phyloP scores from a whole-genome alignment of 176 grass and related monocot species.

The Areca catechu region DNA sequence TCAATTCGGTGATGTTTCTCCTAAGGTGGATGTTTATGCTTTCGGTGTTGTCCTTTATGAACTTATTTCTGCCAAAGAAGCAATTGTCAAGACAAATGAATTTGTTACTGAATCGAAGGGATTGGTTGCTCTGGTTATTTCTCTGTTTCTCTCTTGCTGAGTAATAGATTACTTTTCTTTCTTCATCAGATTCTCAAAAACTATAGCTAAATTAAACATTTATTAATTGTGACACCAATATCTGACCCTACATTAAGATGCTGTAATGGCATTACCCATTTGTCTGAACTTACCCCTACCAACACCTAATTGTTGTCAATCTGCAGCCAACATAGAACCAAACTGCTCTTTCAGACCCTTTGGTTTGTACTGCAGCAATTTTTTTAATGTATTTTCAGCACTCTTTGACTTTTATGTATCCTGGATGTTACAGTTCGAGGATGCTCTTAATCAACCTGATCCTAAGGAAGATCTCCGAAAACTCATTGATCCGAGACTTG shows the following conservation, averaged over 20 bases:
- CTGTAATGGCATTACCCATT: too few relatives aligned
- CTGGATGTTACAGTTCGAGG: conserved; percentile 54
- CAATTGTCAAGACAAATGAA: conserved; percentile 54
- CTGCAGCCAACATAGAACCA: too few relatives aligned
- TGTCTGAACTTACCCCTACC: too few relatives aligned
- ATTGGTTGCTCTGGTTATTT: conserved; percentile 75
- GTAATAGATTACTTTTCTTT: too few relatives aligned
- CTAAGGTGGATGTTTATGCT: conserved; percentile 83
- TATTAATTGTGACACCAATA: neutral
- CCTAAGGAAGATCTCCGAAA: conserved; percentile 48
- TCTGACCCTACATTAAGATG: neutral
- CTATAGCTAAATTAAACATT: too few relatives aligned
- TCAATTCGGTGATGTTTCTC: conserved; percentile 78
- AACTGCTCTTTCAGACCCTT: too few relatives aligned
- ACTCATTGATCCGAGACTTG: conserved; percentile 55
- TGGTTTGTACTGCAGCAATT: too few relatives aligned
- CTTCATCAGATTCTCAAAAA: too few relatives aligned
- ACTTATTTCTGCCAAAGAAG: conserved; percentile 90
- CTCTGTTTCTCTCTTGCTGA: neutral
- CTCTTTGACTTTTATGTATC: neutral
- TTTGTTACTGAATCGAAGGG: conserved; percentile 64
- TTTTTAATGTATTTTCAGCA: neutral
- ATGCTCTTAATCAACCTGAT: conserved; percentile 38
- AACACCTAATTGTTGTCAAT: too few relatives aligned
- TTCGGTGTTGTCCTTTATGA: conserved; percentile 95